Evolutionary conservation across 768 basidiomycete genomes (phyloP).

Genomic region (Rhodotorula paludigena): DNA sequence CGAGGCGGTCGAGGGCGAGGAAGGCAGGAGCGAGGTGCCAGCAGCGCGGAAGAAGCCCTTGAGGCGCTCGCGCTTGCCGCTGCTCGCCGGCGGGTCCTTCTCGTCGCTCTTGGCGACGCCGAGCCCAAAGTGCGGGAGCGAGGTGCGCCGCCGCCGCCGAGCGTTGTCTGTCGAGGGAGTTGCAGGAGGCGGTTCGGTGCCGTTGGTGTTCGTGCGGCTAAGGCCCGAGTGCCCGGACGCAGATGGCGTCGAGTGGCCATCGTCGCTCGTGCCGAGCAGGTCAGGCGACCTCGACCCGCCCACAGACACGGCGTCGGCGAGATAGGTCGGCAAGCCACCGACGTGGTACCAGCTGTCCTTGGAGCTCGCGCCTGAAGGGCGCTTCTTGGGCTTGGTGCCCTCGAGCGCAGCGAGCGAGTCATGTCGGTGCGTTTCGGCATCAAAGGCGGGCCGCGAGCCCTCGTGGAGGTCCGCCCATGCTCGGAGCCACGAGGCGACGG

Average conservation of each 20-base stretch:
- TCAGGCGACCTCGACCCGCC: neutral
- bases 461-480: slow-evolving; percentile 13
- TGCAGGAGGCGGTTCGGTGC: neutral
- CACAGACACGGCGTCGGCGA: neutral
- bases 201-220: slow-evolving; percentile 1
- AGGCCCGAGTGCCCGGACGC: neutral
- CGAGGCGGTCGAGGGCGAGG: slow-evolving; percentile 6
- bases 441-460: neutral
- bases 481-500: slow-evolving; percentile 25
- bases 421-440: neutral
- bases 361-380: neutral
- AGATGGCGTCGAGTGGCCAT: neutral
- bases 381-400: no score
- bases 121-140: neutral
- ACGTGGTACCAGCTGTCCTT: neutral
- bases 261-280: neutral
- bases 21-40: slow-evolving; percentile 12
- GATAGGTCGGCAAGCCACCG: neutral
- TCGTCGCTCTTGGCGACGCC: neutral
- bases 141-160: slow-evolving; percentile 1
- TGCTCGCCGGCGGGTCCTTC: neutral
- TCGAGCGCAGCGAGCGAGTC: neutral
- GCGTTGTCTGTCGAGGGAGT: neutral
- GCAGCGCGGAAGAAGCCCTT: slow-evolving; percentile 24
- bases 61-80: slow-evolving; percentile 23